Conservation (phyloP, 176 grass and related monocot species). For the Luzula sylvatica region DNA sequence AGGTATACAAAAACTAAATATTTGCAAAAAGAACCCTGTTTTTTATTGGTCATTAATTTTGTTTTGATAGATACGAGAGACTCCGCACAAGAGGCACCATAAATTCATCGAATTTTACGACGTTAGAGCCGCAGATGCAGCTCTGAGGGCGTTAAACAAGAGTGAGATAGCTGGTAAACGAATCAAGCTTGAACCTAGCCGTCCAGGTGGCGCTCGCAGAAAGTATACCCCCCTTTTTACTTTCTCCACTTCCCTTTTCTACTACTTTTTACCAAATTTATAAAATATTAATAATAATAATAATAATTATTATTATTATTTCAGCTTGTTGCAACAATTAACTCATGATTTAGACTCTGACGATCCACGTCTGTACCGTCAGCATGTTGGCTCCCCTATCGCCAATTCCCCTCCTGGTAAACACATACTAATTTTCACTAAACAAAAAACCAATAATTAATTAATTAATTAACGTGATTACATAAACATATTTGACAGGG, state of each 20-base stretch:
- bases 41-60: no score
- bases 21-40: no score
- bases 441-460: neutral
- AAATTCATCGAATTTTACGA: conserved; percentile 99
- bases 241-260: conserved; percentile 17
- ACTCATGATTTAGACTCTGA: conserved; percentile 85
- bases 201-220: conserved; percentile 79
- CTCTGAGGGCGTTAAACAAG: conserved; percentile 80
- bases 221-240: conserved; percentile 65
- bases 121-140: conserved; percentile 86
- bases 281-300: no score
- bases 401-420: conserved; percentile 88
- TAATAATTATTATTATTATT: conserved; percentile 26
- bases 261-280: neutral
- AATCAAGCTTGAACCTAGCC: conserved; percentile 88
- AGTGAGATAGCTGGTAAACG: conserved; percentile 89
- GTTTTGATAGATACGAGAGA: conserved; percentile 99
- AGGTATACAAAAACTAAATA: conserved; percentile 28
- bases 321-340: conserved; percentile 77
- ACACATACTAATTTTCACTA: conserved; percentile 18
- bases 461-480: conserved; percentile 10
- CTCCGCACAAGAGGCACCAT: conserved; percentile 89
- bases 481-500: conserved; percentile 23
- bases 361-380: conserved; percentile 51
- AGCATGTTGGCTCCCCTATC: conserved; percentile 69